Percentiles rank a stretch among this genome's conserved stretches.
Conservation (phyloP, 2,329 filamentous ascomycete genomes). For the Dactylellina leptospora region DNA sequence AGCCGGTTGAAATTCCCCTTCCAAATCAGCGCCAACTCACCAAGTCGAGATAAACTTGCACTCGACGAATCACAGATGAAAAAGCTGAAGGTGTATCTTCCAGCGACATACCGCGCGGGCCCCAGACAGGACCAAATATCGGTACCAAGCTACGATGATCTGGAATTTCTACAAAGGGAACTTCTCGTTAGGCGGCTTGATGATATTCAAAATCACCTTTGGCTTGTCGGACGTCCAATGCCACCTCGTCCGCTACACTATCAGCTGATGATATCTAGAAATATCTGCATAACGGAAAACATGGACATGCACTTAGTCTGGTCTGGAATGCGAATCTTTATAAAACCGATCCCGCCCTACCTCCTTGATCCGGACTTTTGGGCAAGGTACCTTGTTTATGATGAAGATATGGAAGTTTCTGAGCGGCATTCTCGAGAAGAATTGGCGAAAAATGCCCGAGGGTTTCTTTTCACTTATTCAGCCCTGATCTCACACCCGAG, state of each 20-base stretch:
- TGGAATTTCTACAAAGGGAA: conserved; percentile 39
- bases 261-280: conserved; percentile 54
- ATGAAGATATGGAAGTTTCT: conserved; percentile 11
- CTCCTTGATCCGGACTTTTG: conserved; percentile 61
- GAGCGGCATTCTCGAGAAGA: conserved; percentile 25
- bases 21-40: neutral
- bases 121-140: conserved; percentile 28
- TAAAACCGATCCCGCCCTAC: conserved; percentile 60
- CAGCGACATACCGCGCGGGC: conserved; percentile 24
- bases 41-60: neutral
- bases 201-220: conserved; percentile 53
- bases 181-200: conserved; percentile 52
- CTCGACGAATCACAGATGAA: neutral
- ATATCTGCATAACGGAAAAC: conserved; percentile 58
- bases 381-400: conserved; percentile 12
- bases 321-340: conserved; percentile 56
- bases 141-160: conserved; percentile 37
- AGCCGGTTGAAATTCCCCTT: conserved; percentile 22
- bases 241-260: conserved; percentile 54
- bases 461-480: conserved; percentile 62
- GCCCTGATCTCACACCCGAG: conserved; percentile 61
- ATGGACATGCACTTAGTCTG: conserved; percentile 58
- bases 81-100: conserved; percentile 5
- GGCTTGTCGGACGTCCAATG: conserved; percentile 55
- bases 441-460: conserved; percentile 57